A percentile compares a stretch with the other conserved stretches of the same genome.
Conservation (phyloP, 202 grass and related monocot species). For the Carex arenaria region DNA sequence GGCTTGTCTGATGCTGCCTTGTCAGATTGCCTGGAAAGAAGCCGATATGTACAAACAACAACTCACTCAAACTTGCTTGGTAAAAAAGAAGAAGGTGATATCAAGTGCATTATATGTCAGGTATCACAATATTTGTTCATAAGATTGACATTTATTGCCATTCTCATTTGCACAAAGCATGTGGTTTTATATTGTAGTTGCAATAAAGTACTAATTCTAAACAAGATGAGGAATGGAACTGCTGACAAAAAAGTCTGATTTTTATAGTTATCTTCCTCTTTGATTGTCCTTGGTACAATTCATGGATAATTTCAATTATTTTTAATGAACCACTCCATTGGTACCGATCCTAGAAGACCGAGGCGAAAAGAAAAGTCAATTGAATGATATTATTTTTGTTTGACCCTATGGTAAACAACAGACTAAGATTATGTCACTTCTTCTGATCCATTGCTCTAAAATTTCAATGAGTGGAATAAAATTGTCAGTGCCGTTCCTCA, state of each 20-base stretch:
- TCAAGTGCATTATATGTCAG: constrained; percentile 95
- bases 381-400: neutral
- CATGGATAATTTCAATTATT: neutral
- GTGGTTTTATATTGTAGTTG: constrained; percentile 4
- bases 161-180: neutral
- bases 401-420: neutral
- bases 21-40: constrained; percentile 52
- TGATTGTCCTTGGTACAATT: neutral
- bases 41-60: constrained; percentile 35
- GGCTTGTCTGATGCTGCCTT: constrained; percentile 66
- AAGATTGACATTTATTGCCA: neutral
- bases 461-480: neutral
- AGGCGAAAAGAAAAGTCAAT: neutral
- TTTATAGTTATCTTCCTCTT: neutral
- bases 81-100: constrained; percentile 46
- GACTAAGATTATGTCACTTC: neutral
- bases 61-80: neutral
- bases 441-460: neutral
- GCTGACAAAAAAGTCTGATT: neutral
- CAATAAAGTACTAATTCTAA: neutral
- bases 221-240: neutral
- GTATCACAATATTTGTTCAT: constrained; percentile 30
- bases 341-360: neutral
- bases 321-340: neutral
- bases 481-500: neutral